Evolutionary conservation across 116 monocot genomes (phyloP).

Genomic region (Papilionanthe hybrid): DNA sequence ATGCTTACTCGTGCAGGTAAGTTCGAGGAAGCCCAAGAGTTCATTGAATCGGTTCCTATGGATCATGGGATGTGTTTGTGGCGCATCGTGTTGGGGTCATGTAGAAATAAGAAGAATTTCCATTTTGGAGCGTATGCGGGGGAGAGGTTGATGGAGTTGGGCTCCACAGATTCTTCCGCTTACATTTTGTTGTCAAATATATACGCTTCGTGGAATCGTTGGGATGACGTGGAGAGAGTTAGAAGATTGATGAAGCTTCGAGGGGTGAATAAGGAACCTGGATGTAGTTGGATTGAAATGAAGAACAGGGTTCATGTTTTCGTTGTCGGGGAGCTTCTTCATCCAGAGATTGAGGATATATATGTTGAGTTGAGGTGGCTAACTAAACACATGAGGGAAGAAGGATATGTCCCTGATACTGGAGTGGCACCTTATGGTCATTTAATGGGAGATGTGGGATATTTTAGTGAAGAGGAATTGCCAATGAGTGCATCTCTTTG

Average conservation of each 20-base stretch:
- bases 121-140: conserved; percentile 60
- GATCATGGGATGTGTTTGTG: conserved; percentile 54
- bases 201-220: conserved; percentile 46
- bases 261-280: conserved; percentile 67
- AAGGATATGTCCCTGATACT: conserved; percentile 22
- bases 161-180: conserved; percentile 52
- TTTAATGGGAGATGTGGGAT: background rate
- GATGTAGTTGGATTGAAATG: conserved; percentile 78
- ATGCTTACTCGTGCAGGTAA: conserved; percentile 48
- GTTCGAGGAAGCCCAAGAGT: conserved; percentile 51
- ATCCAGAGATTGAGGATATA: conserved; percentile 48
- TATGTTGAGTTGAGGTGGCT: conserved; percentile 28
- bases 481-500: conserved; percentile 12
- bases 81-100: conserved; percentile 64
- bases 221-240: conserved; percentile 60
- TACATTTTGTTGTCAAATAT: conserved; percentile 69
- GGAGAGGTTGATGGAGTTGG: conserved; percentile 53
- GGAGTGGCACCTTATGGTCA: background rate
- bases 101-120: conserved; percentile 30
- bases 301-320: conserved; percentile 62
- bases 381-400: conserved; percentile 46
- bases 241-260: conserved; percentile 50
- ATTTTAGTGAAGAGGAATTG: conserved; percentile 13
- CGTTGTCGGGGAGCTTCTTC: conserved; percentile 53
- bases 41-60: conserved; percentile 52